phyloP scores from a whole-genome alignment of 768 basidiomycete genomes.

The Tricholoma hemisulphureum region DNA sequence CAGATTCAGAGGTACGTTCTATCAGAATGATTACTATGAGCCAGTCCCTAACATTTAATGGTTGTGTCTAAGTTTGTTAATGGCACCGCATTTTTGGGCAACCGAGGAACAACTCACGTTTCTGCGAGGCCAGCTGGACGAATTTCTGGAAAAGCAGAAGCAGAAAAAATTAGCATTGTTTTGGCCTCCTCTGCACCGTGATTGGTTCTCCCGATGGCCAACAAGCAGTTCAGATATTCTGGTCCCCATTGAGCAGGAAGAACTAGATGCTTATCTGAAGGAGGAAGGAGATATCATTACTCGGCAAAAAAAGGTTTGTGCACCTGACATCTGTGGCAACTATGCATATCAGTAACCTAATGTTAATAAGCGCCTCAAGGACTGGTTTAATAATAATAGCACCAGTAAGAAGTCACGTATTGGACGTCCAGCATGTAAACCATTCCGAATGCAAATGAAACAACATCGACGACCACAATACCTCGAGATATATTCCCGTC shows the following conservation, averaged over 20 bases:
- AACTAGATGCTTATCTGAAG: not conserved
- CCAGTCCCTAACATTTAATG: not conserved
- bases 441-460: not conserved
- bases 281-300: not conserved
- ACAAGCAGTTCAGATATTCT: not conserved
- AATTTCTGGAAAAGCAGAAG: conserved; percentile 2
- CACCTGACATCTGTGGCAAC: not conserved
- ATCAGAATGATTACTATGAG: not conserved
- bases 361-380: not conserved
- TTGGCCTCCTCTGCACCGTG: not conserved
- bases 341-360: not conserved
- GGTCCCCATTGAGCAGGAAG: not conserved
- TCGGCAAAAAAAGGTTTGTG: not conserved
- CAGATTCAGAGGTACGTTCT: not conserved
- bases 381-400: conserved; percentile 3
- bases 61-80: not conserved
- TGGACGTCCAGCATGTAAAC: not conserved
- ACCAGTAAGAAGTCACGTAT: not conserved
- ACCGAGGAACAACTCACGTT: not conserved
- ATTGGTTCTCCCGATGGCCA: conserved; percentile 2
- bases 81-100: not conserved
- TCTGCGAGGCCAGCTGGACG: not conserved
- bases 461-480: not conserved
- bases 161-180: not conserved
- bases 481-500: not conserved